Base-by-base conservation (phyloP, 2,329 filamentous ascomycete genomes). In the Colletotrichum spaethianum region DNA sequence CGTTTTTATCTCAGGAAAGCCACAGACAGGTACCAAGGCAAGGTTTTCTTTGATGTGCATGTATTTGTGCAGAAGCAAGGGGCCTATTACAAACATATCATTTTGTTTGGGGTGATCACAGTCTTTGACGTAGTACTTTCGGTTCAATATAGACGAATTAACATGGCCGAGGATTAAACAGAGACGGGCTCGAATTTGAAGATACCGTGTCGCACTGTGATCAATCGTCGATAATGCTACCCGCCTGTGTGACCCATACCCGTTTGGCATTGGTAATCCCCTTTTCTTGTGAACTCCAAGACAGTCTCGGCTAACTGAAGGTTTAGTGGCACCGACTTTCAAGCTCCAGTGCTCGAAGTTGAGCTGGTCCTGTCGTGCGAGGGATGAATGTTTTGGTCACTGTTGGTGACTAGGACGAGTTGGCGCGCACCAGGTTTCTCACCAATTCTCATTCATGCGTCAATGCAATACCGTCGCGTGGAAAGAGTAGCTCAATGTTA, bases 261-360 rank as follows among this genome's bases (percentile, higher is more conserved):
- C 23, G 31, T 33, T 52, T n/a, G 33, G 50, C 11, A 20, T n/a
- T 33, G 18, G 52, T 31, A 38, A 20, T 26, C 14, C 18, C 36
- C 36, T 44, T 40, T 28, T 38, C 16, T 14, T 40, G 42, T 16
- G n/a, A 28, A 38, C 42, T 42, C 26, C 67, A 28, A 59, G 44
- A 44, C 46, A 36, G 70, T 72, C 59, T 72, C 70, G 28, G 70
- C 40, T 70, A 50, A 46, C n/a, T 31, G 64, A 61, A 48, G 40
- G 50, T 33, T 11, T 23, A 18, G 5, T 33, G 4, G 28, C 28
- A 20, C 12, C 20, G 52, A 16, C 20, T 26, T 18, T 16, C 33
- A 4, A 36, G 12, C 7, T 20, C 31, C 18, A 4, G 18, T 16
- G 7, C 11, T 31, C 3, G 42, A 44, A 3, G 18, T 11, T 55